phyloP scores from a whole-genome alignment of 2,329 filamentous ascomycete species.

The Neurospora sp. region DNA sequence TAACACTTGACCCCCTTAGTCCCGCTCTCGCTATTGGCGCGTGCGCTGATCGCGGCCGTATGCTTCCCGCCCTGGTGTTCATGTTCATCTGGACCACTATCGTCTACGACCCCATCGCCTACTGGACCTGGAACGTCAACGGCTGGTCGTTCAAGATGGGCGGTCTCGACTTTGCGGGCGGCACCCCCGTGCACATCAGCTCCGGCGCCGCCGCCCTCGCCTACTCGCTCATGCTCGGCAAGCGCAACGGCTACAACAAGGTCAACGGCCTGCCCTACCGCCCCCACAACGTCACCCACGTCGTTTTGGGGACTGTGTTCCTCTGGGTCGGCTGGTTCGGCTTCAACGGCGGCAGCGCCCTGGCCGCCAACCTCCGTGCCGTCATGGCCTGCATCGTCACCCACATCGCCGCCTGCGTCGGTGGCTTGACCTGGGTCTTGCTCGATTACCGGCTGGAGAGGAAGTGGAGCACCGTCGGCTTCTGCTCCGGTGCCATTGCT shows the following conservation, averaged over 20 bases:
- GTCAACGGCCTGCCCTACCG: slow-evolving; percentile 55
- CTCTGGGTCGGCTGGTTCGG: slow-evolving; percentile 92
- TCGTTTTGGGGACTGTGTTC: slow-evolving; percentile 63
- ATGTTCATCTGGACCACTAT: slow-evolving; percentile 64
- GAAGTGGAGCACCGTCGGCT: slow-evolving; percentile 90
- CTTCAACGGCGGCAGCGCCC: slow-evolving; percentile 82
- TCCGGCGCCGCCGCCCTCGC: slow-evolving; percentile 63
- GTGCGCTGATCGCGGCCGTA: slow-evolving; percentile 50
- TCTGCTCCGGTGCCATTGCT: slow-evolving; percentile 83
- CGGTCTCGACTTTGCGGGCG: slow-evolving; percentile 65
- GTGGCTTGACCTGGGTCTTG: slow-evolving; percentile 73
- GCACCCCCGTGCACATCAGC: slow-evolving; percentile 66
- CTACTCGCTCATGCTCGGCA: slow-evolving; percentile 64
- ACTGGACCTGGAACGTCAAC: slow-evolving; percentile 68
- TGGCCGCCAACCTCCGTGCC: slow-evolving; percentile 74
- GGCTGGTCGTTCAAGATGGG: slow-evolving; percentile 63
- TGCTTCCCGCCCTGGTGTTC: slow-evolving; percentile 53
- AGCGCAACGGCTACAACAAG: slow-evolving; percentile 52
- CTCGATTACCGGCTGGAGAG: slow-evolving; percentile 84
- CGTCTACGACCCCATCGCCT: slow-evolving; percentile 64
- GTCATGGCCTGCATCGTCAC: slow-evolving; percentile 86
- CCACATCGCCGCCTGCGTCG: slow-evolving; percentile 74
- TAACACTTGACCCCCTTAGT: slow-evolving; percentile 21
- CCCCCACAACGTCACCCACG: slow-evolving; percentile 65
- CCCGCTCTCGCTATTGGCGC: slow-evolving; percentile 50